A percentile compares a stretch with the other conserved stretches of the same genome.
Evolutionary conservation across 176 grass and related monocot species (phyloP).

Genomic region (Saccharum spontaneum): DNA sequence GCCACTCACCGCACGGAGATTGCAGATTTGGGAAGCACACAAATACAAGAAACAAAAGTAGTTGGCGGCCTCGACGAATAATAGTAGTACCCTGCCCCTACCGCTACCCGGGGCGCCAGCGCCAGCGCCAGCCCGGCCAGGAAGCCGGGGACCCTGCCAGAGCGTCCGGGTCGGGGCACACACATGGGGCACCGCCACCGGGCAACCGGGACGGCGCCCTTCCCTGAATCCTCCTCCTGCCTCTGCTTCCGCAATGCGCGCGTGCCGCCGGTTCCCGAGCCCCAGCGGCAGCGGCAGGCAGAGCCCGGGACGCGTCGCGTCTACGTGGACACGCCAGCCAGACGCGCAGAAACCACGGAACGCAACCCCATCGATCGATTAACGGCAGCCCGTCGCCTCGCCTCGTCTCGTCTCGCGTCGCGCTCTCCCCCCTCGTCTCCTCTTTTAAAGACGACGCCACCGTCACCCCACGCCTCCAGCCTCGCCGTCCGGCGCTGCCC

Average conservation of each 20-base stretch:
- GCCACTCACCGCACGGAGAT: neutral
- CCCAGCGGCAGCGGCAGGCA: neutral
- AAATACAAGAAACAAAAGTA: neutral
- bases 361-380: neutral
- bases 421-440: neutral
- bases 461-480: neutral
- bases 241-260: neutral
- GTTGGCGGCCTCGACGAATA: conserved; percentile 19
- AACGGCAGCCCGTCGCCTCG: neutral
- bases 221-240: neutral
- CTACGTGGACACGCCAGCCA: neutral
- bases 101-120: conserved; percentile 10
- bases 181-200: conserved; percentile 7
- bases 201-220: neutral
- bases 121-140: conserved; percentile 1
- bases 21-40: neutral
- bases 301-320: neutral
- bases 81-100: neutral
- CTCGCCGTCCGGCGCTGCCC: neutral
- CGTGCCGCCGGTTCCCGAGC: neutral
- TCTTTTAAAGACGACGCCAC: conserved; percentile 27
- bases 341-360: conserved; percentile 5
- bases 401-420: neutral
- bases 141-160: conserved; percentile 41
- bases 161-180: neutral